Conservation (phyloP, 2,329 filamentous ascomycete genomes). For the Claviceps monticola region DNA sequence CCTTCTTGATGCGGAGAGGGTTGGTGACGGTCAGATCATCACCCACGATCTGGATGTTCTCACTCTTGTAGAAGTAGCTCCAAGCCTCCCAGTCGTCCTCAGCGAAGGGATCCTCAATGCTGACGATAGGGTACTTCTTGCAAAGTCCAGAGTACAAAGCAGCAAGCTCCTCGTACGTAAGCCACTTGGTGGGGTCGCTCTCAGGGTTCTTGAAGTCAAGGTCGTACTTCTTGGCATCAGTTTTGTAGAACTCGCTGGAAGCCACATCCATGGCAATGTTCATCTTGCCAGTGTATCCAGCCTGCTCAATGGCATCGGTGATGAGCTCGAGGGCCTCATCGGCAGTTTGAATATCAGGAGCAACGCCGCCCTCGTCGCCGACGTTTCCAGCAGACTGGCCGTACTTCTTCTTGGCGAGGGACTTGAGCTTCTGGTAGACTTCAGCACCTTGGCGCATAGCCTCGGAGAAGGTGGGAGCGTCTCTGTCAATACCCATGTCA, state of each 20-base stretch:
- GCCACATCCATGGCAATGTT: slow-evolving; percentile 99
- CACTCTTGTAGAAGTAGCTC: slow-evolving; percentile 99
- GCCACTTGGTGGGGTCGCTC: slow-evolving; percentile 89
- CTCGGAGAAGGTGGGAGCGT: slow-evolving; percentile 84
- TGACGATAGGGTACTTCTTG: slow-evolving; percentile 96
- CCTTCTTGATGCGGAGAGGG: slow-evolving; percentile 98
- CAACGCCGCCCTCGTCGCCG: slow-evolving; percentile 98
- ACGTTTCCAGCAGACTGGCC: slow-evolving; percentile 98
- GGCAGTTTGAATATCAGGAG: slow-evolving; percentile 93
- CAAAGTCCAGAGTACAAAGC: slow-evolving; percentile 75
- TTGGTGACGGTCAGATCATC: slow-evolving; percentile 99
- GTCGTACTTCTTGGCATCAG: slow-evolving; percentile 96
- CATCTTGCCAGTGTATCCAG: slow-evolving; percentile 90
- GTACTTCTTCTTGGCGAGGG: slow-evolving; percentile 97
- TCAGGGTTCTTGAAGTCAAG: slow-evolving; percentile 99
- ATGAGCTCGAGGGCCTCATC: slow-evolving; percentile 97
- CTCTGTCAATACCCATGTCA: slow-evolving; percentile 27
- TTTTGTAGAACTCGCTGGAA: slow-evolving; percentile 99
- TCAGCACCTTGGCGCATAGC: slow-evolving; percentile 92
- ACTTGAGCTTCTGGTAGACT: slow-evolving; percentile 97
- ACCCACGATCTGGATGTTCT: slow-evolving; percentile 95
- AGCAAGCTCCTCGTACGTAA: slow-evolving; percentile 96
- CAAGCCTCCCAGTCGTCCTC: slow-evolving; percentile 99
- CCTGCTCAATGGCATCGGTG: slow-evolving; percentile 82
- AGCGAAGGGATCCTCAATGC: slow-evolving; percentile 97